Conservation (phyloP, 371 early-diverging fungal species). For the Mortierella sp. region DNA sequence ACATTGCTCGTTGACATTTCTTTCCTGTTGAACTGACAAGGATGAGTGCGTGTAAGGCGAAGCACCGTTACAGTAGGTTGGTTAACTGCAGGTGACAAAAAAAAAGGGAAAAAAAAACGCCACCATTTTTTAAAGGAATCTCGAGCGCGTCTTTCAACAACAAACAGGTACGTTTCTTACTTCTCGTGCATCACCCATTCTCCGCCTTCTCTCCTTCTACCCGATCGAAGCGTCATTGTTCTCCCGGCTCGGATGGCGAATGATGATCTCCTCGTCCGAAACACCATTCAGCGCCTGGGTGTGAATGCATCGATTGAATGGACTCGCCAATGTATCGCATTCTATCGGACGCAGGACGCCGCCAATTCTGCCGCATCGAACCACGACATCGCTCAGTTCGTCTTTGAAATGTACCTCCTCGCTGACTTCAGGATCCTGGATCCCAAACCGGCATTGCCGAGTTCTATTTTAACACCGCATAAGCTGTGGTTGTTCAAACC, state of each 20-base stretch:
- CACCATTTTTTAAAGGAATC: constrained; percentile 8
- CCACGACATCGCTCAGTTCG: constrained; percentile 19
- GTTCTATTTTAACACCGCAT: constrained; percentile 33
- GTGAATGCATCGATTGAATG: constrained; percentile 51
- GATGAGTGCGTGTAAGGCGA: background rate
- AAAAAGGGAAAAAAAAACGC: background rate
- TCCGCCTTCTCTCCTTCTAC: background rate
- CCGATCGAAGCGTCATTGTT: background rate
- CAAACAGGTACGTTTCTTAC: background rate
- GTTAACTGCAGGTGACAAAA: too few relatives aligned
- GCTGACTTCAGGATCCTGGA: constrained; percentile 45
- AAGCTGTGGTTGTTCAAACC: constrained; percentile 24
- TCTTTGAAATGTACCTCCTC: constrained; percentile 49
- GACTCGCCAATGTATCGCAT: constrained; percentile 49
- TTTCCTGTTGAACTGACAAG: background rate
- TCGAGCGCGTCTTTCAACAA: background rate
- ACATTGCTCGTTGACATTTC: too few relatives aligned
- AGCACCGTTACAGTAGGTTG: too few relatives aligned
- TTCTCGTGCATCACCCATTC: background rate
- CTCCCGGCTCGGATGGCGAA: constrained; percentile 16
- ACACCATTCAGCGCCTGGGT: constrained; percentile 31
- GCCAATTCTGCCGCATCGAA: background rate
- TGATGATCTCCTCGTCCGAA: constrained; percentile 52
- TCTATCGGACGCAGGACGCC: constrained; percentile 8
- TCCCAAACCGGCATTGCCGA: constrained; percentile 30